A percentile compares a stretch with the other conserved stretches of the same genome.
Conservation (phyloP, 2,329 filamentous ascomycete species). For the Chrysoporthe deuterocubensis region DNA sequence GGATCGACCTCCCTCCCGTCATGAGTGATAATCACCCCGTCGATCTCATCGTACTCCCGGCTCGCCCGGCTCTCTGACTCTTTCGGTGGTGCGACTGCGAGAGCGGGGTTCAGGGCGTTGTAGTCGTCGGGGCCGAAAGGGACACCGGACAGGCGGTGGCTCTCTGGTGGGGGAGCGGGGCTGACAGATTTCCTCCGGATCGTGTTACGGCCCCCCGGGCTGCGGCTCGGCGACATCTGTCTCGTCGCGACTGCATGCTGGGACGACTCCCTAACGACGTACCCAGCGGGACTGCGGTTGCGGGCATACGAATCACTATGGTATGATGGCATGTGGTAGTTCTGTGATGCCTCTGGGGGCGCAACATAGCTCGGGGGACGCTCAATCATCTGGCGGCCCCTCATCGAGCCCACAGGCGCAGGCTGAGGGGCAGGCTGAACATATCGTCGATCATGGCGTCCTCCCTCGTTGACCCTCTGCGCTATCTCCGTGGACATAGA, state of each 20-base stretch:
- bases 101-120: slow-evolving; percentile 68
- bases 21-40: slow-evolving; percentile 74
- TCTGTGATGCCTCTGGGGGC: slow-evolving; percentile 33
- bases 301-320: slow-evolving; percentile 44
- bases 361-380: slow-evolving; percentile 33
- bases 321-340: slow-evolving; percentile 39
- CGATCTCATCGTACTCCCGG: slow-evolving; percentile 54
- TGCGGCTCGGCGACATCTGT: slow-evolving; percentile 43
- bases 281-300: slow-evolving; percentile 41
- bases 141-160: slow-evolving; percentile 60
- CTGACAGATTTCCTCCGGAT: slow-evolving; percentile 71
- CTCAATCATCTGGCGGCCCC: slow-evolving; percentile 46
- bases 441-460: slow-evolving; percentile 52
- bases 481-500: slow-evolving; percentile 59
- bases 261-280: slow-evolving; percentile 40
- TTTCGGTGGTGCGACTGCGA: slow-evolving; percentile 42
- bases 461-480: slow-evolving; percentile 61
- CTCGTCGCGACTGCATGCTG: slow-evolving; percentile 44
- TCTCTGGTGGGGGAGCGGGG: slow-evolving; percentile 61
- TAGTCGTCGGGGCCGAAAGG: slow-evolving; percentile 80
- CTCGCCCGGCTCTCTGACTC: slow-evolving; percentile 34
- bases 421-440: slow-evolving; percentile 39
- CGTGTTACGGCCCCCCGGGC: slow-evolving; percentile 50
- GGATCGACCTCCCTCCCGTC: slow-evolving; percentile 80
- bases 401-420: slow-evolving; percentile 44